Percentiles rank a stretch among this genome's conserved stretches.
Conservation (phyloP, 345 rosid genomes). For the Lepidium africanum region DNA sequence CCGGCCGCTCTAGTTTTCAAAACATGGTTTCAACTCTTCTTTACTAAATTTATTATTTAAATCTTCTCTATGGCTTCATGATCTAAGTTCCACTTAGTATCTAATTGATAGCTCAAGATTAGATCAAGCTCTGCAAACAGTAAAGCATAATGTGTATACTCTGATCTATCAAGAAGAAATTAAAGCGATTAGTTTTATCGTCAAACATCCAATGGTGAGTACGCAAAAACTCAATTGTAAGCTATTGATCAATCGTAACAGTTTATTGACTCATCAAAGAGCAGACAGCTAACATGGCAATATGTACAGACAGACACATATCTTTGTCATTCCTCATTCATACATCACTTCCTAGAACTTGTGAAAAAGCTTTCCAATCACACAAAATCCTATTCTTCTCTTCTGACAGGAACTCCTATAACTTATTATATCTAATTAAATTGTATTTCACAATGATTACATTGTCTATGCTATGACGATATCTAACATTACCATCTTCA, state of each 20-base stretch:
- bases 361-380: conserved; percentile 3
- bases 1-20: no score
- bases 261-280: conserved; percentile 4
- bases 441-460: background rate
- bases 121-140: background rate
- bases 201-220: background rate
- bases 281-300: conserved; percentile 22
- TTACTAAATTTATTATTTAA: background rate
- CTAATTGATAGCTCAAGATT: background rate
- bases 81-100: no score
- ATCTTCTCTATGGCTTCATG: no score
- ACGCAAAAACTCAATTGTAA: background rate
- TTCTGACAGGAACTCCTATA: background rate
- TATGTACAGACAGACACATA: conserved; percentile 13
- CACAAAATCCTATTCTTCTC: conserved; percentile 1
- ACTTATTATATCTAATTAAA: background rate
- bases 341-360: conserved; percentile 27
- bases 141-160: background rate
- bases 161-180: background rate
- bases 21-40: background rate
- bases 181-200: background rate
- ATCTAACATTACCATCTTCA: background rate
- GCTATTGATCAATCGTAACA: background rate
- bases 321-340: conserved; percentile 20
- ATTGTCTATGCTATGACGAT: background rate